Evolutionary conservation across 371 early-diverging fungal genomes (phyloP).

Genomic region (Globomyces sp.): DNA sequence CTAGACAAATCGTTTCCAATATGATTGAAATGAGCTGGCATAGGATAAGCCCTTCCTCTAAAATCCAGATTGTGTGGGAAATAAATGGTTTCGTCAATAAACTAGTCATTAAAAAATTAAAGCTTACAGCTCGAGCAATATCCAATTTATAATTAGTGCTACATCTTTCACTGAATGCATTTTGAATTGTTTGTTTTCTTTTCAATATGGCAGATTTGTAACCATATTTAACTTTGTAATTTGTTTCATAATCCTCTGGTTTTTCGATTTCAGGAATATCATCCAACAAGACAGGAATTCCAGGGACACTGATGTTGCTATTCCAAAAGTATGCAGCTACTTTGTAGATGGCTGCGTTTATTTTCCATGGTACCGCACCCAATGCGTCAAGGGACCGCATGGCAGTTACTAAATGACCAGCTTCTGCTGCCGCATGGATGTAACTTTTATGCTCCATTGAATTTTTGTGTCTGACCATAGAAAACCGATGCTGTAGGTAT

Average conservation of each 20-base stretch:
- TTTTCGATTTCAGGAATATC: slow-evolving; percentile 39
- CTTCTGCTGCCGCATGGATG: slow-evolving; percentile 76
- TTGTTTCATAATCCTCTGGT: slow-evolving; percentile 62
- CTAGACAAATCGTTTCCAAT: slow-evolving; percentile 95
- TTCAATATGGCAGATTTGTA: slow-evolving; percentile 55
- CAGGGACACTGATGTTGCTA: slow-evolving; percentile 69
- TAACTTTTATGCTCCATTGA: slow-evolving; percentile 75
- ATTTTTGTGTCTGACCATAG: slow-evolving; percentile 68
- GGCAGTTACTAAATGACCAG: slow-evolving; percentile 64
- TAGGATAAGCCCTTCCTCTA: slow-evolving; percentile 97
- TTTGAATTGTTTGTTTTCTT: slow-evolving; percentile 57
- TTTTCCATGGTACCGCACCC: slow-evolving; percentile 85
- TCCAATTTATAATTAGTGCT: slow-evolving; percentile 94
- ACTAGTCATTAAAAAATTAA: slow-evolving; percentile 53
- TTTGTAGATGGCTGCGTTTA: slow-evolving; percentile 80
- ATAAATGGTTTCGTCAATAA: slow-evolving; percentile 82
- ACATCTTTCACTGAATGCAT: slow-evolving; percentile 85
- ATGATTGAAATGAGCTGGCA: slow-evolving; percentile 93
- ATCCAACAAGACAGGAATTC: slow-evolving; percentile 55
- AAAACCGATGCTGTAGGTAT: slow-evolving; percentile 70
- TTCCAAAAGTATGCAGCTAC: slow-evolving; percentile 89
- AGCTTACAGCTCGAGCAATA: slow-evolving; percentile 80
- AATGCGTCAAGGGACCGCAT: slow-evolving; percentile 85
- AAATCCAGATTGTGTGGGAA: slow-evolving; percentile 98
- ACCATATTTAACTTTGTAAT: slow-evolving; percentile 39